phyloP scores from a whole-genome alignment of 2,329 filamentous ascomycete species.

The Aspergillus ibericus region DNA sequence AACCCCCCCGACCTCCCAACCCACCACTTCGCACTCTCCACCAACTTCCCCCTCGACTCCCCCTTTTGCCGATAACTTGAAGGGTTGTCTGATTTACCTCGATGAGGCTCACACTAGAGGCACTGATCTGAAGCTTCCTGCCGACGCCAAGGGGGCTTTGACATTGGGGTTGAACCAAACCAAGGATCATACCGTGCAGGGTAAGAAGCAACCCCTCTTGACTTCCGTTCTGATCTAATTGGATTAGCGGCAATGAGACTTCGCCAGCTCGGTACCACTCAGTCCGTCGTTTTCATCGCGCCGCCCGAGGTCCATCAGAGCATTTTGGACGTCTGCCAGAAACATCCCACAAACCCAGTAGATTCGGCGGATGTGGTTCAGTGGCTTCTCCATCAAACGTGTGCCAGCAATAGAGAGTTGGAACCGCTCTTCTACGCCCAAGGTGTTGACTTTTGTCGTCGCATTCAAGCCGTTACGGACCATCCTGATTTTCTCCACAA shows the following conservation, averaged over 20 bases:
- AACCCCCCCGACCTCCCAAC: no score
- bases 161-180: constrained; percentile 59
- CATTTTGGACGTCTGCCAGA: constrained; percentile 52
- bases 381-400: constrained; percentile 68
- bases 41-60: no score
- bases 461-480: constrained; percentile 51
- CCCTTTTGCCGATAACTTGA: constrained; percentile 54
- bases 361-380: constrained; percentile 55
- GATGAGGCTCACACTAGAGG: constrained; percentile 64
- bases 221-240: background rate
- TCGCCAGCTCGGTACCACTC: constrained; percentile 58
- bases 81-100: constrained; percentile 57
- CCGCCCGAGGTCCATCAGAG: constrained; percentile 64
- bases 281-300: constrained; percentile 56
- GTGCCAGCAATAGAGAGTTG: constrained; percentile 59
- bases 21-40: no score
- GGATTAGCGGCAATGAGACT: constrained; percentile 63
- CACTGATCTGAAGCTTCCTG: constrained; percentile 59
- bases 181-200: constrained; percentile 64
- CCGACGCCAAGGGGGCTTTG: constrained; percentile 50
- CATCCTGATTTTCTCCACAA: constrained; percentile 46
- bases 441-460: constrained; percentile 60
- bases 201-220: constrained; percentile 28
- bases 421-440: constrained; percentile 61
- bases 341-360: constrained; percentile 26